Evolutionary conservation across 1,284 basidiomycete genomes (phyloP).

Genomic region (Trichosporon ovoides): DNA sequence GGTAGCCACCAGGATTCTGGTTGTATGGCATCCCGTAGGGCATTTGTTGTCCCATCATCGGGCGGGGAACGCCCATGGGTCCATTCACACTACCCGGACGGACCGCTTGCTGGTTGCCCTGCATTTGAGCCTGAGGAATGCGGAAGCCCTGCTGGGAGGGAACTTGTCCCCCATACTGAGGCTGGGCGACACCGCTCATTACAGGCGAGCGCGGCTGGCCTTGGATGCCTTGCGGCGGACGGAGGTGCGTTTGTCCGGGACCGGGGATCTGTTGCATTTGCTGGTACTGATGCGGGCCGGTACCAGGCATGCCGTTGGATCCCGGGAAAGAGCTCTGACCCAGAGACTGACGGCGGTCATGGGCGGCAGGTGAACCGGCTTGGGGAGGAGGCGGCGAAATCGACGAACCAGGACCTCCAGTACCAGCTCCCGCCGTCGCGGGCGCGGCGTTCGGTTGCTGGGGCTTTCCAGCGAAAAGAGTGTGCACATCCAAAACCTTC

Average conservation of each 20-base stretch:
- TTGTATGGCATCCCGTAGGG: conserved; percentile 32
- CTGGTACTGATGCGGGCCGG: conserved; percentile 19
- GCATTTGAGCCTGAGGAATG: conserved; percentile 19
- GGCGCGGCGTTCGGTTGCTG: conserved; percentile 11
- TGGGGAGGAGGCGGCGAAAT: conserved; percentile 24
- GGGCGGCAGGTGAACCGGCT: conserved; percentile 18
- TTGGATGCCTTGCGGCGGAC: conserved; percentile 28
- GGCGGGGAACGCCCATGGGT: conserved; percentile 13
- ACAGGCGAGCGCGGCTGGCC: conserved; percentile 35
- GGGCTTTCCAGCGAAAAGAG: conserved; percentile 40
- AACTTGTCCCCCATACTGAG: conserved; percentile 14
- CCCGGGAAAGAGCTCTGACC: conserved; percentile 23
- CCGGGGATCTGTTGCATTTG: conserved; percentile 18
- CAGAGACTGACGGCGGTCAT: conserved; percentile 34
- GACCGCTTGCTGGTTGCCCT: conserved; percentile 14
- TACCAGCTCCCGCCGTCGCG: conserved; percentile 8
- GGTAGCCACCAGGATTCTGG: conserved; percentile 26
- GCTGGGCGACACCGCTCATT: conserved; percentile 21
- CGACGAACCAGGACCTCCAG: conserved; percentile 8
- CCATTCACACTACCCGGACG: conserved; percentile 13
- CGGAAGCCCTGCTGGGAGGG: conserved; percentile 33
- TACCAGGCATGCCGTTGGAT: conserved; percentile 26
- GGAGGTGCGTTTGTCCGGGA: conserved; percentile 24
- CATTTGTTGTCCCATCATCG: conserved; percentile 21
- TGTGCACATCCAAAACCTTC: conserved; percentile 38